Evolutionary conservation across 495 filamentous ascomycete species (phyloP), one percentile per base, ranked within the genome.

Genomic region (Aspergillus nidulans): DNA sequence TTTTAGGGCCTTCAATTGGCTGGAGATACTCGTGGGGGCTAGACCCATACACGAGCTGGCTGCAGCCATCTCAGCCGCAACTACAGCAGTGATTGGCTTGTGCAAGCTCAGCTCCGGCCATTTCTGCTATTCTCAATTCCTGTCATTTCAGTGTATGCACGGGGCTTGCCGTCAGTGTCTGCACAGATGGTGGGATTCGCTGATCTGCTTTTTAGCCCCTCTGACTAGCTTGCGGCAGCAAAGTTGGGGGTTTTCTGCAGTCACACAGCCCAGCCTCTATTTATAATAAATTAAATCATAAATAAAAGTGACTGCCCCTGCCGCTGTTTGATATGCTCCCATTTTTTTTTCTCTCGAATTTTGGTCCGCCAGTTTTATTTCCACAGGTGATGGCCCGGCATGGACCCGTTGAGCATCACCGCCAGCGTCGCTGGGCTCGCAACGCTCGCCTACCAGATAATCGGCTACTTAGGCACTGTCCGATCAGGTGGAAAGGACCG

Each of bases 331-430:
- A 1, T 39, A 4, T 5, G 16, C 3, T 18, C n/a, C 3, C 3
- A 18, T 34, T 12, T 13, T 12, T 6, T 34, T 34, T 34, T 34
- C 8, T 34, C 9, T 13, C 15, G 2, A 34, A 6, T 13, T 12
- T 34, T n/a, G n/a, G 26, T 10, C n/a, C 12, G 3, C 36, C 36
- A 36, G 13, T 15, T 36, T 7, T 12, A 5, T 12, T 12, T 39
- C 3, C 15, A 1, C 24, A 19, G 25, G 26, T 32, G 16, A 47
- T 47, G 44, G 15, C 12, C 13, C 15, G 5, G 20, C 32, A 55
- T 55, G 52, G 52, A 55, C 19, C 52, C 52, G 4, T 20, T 55
- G 21, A 55, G 52, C 23, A 41, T 55, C 32, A 41, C 34, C 1
- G 34, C 52, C 44, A 40, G 52, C 43, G 43, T 55, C 16, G 44